These are phyloP conservation scores for Eucalyptus melliodora DNA, from an alignment of 345 rosid species.

Conservation along the genomic window DNA sequence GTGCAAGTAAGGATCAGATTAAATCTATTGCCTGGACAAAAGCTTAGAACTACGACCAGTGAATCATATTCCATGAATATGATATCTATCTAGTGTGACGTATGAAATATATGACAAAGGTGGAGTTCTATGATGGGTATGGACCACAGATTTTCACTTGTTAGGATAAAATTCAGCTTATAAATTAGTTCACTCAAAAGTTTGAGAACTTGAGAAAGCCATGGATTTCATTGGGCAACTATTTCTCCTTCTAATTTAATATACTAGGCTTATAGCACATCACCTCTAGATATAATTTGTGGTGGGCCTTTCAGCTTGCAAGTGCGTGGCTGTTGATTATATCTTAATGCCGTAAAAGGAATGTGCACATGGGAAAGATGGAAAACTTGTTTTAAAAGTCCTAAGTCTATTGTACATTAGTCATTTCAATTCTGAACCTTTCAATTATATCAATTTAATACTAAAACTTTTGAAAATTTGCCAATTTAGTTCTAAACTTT, in stretches of 20 bases:
- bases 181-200: neutral
- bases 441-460: no score
- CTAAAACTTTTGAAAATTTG: no score
- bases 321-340: neutral
- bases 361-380: neutral
- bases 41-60: neutral
- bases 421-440: no score
- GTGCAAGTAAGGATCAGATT: neutral
- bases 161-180: neutral
- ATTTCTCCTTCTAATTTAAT: neutral
- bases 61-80: no score
- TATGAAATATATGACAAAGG: no score
- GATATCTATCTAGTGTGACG: no score
- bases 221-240: neutral
- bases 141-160: neutral
- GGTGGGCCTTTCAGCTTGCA: neutral
- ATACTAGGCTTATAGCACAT: neutral
- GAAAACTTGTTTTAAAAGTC: no score
- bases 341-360: neutral
- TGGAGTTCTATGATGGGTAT: neutral
- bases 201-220: neutral
- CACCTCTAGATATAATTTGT: neutral
- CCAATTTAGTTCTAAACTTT: no score
- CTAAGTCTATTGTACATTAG: no score
- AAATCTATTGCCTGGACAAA: neutral